These are phyloP conservation scores for Coemansia sp. DNA, from an alignment of 192 early-diverging fungal genomes.

Conservation along the genomic window DNA sequence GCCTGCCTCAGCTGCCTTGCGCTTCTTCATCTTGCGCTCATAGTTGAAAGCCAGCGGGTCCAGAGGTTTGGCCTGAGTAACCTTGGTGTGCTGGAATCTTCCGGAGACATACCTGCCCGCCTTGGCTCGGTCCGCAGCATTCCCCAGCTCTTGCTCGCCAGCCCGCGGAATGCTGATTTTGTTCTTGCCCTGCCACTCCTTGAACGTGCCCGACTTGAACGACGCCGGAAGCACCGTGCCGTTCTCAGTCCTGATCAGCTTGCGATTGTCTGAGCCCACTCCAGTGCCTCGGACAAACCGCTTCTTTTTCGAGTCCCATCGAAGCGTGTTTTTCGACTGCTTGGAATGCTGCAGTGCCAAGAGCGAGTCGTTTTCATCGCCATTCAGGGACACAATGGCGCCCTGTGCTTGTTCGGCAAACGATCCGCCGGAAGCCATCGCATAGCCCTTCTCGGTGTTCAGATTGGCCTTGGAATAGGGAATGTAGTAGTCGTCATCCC, in stretches of 20 bases:
- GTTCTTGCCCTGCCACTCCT: conserved; percentile 89
- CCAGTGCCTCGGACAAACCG: conserved; percentile 80
- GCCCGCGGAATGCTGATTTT: conserved; percentile 73
- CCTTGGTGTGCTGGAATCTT: conserved; percentile 75
- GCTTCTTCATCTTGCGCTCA: conserved; percentile 63
- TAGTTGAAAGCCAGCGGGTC: conserved; percentile 66
- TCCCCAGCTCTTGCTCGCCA: conserved; percentile 79
- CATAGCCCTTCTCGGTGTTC: conserved; percentile 83
- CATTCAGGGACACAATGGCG: conserved; percentile 72
- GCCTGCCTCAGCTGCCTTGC: conserved; percentile 30
- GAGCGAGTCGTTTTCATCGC: conserved; percentile 74
- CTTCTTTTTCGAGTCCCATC: conserved; percentile 95
- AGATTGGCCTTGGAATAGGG: conserved; percentile 79
- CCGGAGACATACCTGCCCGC: conserved; percentile 52
- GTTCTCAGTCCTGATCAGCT: conserved; percentile 86
- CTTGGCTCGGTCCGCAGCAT: conserved; percentile 33
- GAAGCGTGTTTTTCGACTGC: conserved; percentile 55
- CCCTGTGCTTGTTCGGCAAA: conserved; percentile 80
- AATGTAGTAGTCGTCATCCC: conserved; percentile 87
- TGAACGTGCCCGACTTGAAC: conserved; percentile 84
- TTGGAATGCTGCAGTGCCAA: conserved; percentile 59
- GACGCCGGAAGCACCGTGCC: conserved; percentile 86
- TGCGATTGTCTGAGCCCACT: conserved; percentile 93
- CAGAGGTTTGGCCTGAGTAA: conserved; percentile 67
- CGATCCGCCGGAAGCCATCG: conserved; percentile 64